Percentiles rank a stretch among this genome's conserved stretches.
These are phyloP conservation scores for Coniella lustricola DNA, from an alignment of 2,329 filamentous ascomycete species.

Conservation along the genomic window DNA sequence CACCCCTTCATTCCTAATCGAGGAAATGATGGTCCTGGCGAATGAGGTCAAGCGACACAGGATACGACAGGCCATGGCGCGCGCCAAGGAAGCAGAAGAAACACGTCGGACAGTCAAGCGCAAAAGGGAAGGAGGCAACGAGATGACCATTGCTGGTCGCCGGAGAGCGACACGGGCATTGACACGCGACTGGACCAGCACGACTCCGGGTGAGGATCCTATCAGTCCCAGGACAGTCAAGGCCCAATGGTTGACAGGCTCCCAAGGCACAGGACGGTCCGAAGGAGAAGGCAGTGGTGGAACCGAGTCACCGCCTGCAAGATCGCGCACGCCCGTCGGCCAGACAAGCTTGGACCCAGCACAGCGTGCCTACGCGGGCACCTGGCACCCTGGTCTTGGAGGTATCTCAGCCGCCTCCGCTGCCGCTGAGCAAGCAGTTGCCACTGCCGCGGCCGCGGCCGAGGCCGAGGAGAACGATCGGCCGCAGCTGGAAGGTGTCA, in stretches of 20 bases:
- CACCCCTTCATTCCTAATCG: slow-evolving; percentile 72
- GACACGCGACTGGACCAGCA: slow-evolving; percentile 18
- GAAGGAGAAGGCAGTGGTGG: neutral
- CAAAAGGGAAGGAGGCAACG: slow-evolving; percentile 47
- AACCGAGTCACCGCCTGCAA: neutral
- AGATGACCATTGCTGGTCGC: slow-evolving; percentile 17
- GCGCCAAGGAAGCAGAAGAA: slow-evolving; percentile 8
- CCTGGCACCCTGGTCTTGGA: too few relatives aligned
- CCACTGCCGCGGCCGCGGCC: too few relatives aligned
- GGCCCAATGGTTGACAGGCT: slow-evolving; percentile 17
- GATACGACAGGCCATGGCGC: slow-evolving; percentile 23
- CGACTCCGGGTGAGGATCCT: slow-evolving; percentile 33
- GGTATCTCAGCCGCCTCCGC: too few relatives aligned
- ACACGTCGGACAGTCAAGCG: slow-evolving; percentile 38
- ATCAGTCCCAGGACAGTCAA: slow-evolving; percentile 45
- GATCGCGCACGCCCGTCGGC: too few relatives aligned
- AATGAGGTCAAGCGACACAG: slow-evolving; percentile 56
- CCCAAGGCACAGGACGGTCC: neutral
- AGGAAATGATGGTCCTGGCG: slow-evolving; percentile 69
- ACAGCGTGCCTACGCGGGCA: too few relatives aligned
- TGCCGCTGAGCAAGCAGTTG: neutral
- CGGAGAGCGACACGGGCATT: slow-evolving; percentile 18
- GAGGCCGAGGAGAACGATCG: too few relatives aligned
- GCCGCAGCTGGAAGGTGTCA: slow-evolving; percentile 61
- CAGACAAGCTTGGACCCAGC: neutral